Conservation (phyloP, 495 filamentous ascomycete species). For the Cryomyces minteri region DNA sequence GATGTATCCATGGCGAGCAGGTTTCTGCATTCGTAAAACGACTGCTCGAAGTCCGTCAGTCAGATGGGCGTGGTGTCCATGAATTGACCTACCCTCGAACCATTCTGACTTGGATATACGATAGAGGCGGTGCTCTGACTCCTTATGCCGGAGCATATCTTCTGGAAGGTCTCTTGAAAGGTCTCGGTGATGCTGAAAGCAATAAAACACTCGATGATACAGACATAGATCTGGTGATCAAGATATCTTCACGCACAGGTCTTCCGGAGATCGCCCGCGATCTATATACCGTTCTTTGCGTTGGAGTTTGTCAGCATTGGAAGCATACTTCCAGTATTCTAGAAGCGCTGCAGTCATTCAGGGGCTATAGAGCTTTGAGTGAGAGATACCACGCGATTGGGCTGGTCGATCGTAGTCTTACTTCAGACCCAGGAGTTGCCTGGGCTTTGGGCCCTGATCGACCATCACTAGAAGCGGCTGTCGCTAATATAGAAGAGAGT, state of each 20-base stretch:
- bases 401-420: too few relatives aligned
- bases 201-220: not conserved
- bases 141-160: conserved; percentile 14
- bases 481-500: not conserved
- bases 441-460: not conserved
- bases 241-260: conserved; percentile 8
- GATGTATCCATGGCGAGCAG: conserved; percentile 15
- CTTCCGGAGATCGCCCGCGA: conserved; percentile 16
- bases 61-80: too few relatives aligned
- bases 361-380: too few relatives aligned
- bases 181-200: not conserved
- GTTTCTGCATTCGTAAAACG: conserved; percentile 7
- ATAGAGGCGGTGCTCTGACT: too few relatives aligned
- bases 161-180: conserved; percentile 13
- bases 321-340: not conserved
- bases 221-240: conserved; percentile 8
- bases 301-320: too few relatives aligned
- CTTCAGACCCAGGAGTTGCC: too few relatives aligned
- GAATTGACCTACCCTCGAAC: too few relatives aligned
- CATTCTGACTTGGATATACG: too few relatives aligned
- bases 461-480: not conserved
- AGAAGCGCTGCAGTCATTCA: not conserved
- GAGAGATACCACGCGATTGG: too few relatives aligned
- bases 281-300: not conserved
- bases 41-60: not conserved